phyloP scores from a whole-genome alignment of 164 flowering plant species.

The Buxus sempervirens region DNA sequence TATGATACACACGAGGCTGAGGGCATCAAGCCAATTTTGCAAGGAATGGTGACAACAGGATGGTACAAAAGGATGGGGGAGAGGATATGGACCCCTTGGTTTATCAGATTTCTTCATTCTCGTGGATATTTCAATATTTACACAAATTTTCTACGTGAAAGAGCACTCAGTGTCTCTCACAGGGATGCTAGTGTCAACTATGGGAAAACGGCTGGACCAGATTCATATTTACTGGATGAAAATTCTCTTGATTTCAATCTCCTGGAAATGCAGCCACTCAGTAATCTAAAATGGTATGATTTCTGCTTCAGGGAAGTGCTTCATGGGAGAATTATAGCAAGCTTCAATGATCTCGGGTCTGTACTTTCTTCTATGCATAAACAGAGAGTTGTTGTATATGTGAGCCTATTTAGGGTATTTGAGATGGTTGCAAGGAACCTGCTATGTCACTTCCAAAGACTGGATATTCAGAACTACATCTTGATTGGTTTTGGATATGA shows the following conservation, averaged over 20 bases:
- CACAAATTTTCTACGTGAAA: constrained; percentile 67
- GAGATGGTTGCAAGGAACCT: constrained; percentile 44
- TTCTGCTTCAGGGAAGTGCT: constrained; percentile 81
- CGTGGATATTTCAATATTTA: constrained; percentile 86
- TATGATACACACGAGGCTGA: constrained; percentile 43
- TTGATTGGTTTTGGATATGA: constrained; percentile 32
- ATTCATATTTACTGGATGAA: constrained; percentile 61
- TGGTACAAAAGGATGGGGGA: constrained; percentile 98
- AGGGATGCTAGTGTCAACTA: constrained; percentile 95
- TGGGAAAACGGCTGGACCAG: constrained; percentile 92
- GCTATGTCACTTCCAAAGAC: constrained; percentile 68
- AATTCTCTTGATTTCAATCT: constrained; percentile 44
- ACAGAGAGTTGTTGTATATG: constrained; percentile 45
- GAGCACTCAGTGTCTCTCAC: constrained; percentile 86
- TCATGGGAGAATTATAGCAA: constrained; percentile 53
- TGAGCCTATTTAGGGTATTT: constrained; percentile 43
- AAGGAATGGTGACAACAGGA: constrained; percentile 80
- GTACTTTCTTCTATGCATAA: constrained; percentile 56
- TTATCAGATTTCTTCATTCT: constrained; percentile 82
- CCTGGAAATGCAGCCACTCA: constrained; percentile 50
- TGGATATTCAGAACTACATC: constrained; percentile 33
- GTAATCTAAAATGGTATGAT: constrained; percentile 80
- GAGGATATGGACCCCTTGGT: constrained; percentile 99
- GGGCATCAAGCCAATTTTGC: constrained; percentile 41
- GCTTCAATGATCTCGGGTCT: constrained; percentile 45